Evolutionary conservation across 2,329 filamentous ascomycete genomes (phyloP).

Genomic region (Claviceps humidiphila): DNA sequence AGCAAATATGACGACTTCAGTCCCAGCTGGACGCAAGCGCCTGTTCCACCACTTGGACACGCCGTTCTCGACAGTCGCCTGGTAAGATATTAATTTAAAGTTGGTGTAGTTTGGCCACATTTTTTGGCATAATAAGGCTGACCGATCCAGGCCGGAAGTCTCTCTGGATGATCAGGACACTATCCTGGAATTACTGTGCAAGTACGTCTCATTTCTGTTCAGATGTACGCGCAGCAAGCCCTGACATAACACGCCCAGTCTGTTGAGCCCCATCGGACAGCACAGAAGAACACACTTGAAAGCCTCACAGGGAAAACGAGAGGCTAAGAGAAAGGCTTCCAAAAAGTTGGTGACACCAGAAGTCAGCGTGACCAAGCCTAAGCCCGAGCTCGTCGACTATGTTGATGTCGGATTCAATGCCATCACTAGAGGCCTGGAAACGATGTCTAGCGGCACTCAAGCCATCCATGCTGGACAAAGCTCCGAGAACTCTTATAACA

Average conservation of each 20-base stretch:
- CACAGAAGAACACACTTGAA: constrained; percentile 40
- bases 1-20: constrained; percentile 13
- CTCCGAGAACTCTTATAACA: constrained; percentile 25
- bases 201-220: constrained; percentile 29
- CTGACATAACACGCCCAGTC: constrained; percentile 25
- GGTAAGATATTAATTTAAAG: constrained; percentile 29
- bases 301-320: constrained; percentile 48
- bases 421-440: constrained; percentile 47
- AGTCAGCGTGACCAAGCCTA: constrained; percentile 7
- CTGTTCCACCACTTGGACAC: constrained; percentile 52
- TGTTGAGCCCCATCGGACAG: constrained; percentile 50
- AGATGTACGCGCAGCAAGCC: background rate
- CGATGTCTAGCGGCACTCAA: constrained; percentile 15
- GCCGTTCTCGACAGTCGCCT: constrained; percentile 46
- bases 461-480: background rate
- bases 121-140: background rate
- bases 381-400: constrained; percentile 40
- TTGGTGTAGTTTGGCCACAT: background rate
- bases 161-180: constrained; percentile 44
- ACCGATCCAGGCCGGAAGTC: constrained; percentile 43
- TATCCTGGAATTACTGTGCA: constrained; percentile 54
- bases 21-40: constrained; percentile 33
- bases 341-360: constrained; percentile 9
- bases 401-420: constrained; percentile 52
- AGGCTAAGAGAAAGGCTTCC: constrained; percentile 31